Evolutionary conservation across 345 rosid genomes (phyloP).

Genomic region (Sisymbrium altissimum): DNA sequence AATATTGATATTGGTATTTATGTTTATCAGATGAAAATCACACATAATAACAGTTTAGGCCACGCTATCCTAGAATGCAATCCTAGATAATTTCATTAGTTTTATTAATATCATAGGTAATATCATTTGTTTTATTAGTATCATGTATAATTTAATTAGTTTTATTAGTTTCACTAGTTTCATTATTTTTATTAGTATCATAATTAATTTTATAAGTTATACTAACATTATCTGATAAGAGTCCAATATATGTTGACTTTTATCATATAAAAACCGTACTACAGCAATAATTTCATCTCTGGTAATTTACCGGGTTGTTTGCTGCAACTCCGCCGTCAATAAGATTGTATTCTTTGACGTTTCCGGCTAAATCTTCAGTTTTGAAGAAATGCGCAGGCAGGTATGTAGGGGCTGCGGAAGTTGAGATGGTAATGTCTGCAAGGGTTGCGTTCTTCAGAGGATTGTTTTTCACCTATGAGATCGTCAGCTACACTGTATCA

Average conservation of each 20-base stretch:
- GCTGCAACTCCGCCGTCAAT: conserved; percentile 84
- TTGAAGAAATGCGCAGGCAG: conserved; percentile 33
- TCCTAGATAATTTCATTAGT: no score
- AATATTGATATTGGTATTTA: neutral
- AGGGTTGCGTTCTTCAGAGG: conserved; percentile 31
- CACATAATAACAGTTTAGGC: neutral
- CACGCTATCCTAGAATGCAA: no score
- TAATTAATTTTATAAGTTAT: neutral
- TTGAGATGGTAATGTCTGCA: conserved; percentile 30
- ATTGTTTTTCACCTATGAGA: conserved; percentile 35
- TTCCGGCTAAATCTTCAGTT: conserved; percentile 35
- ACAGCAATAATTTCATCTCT: neutral
- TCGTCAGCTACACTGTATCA: conserved; percentile 20
- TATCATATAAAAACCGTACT: neutral
- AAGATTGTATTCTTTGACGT: conserved; percentile 48
- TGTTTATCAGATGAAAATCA: neutral
- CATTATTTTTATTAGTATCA: no score
- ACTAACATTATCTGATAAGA: no score
- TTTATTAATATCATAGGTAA: no score
- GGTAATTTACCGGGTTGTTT: conserved; percentile 54
- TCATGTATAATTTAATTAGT: no score
- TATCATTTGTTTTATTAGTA: no score
- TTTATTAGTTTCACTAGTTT: no score
- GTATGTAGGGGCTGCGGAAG: conserved; percentile 35
- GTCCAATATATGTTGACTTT: neutral